Base-by-base conservation (phyloP, 2,329 filamentous ascomycete species). In the Colletotrichum sp. region DNA sequence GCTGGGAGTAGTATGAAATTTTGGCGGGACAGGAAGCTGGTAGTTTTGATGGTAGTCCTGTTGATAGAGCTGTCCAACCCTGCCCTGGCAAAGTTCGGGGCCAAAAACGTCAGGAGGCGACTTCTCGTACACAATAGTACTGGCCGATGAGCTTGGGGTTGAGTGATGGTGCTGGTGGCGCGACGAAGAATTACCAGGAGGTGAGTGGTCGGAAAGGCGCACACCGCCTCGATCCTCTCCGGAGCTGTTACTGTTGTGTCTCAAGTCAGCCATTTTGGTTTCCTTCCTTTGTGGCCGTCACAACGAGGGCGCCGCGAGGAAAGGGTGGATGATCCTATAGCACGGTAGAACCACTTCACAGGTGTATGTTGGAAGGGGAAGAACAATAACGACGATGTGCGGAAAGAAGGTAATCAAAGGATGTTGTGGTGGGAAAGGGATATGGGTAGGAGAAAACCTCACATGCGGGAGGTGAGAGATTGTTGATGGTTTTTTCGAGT, bases 171-270 rank as follows among this genome's bases (percentile, higher is more conserved):
- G 43, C 18, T 57, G n/a, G 18, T 48, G 38, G 4, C 32, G 18
- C 16, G 69, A 43, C 10, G 70, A 43, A 57, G 32, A n/a, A 34
- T 12, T 15, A 18, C 36, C 63, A 32, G 57, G 57, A 12, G 73
- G 73, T 4, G 74, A 73, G 15, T 75, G 74, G 24, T 75, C 74
- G 15, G 74, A 61, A 66, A 75, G 74, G 48, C 70, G 65, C 16
- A 75, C 70, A 61, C 74, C 74, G 30, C 74, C 74, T 24, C 34
- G 34, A 30, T 34, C 61, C 26, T 70, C 52, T 16, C 58, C 64
- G 26, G 70, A 60, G 28, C 70, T 32, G 21, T 43, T 73, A 65
- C 74, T 69, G n/a, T 30, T 38, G 16, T 38, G 63, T 36, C 52
- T 48, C n/a, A 63, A 67, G 30, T 67, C 9, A 66, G 48, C 48